Evolutionary conservation across 495 filamentous ascomycete species (phyloP).

Genomic region (Daldinia childiae): DNA sequence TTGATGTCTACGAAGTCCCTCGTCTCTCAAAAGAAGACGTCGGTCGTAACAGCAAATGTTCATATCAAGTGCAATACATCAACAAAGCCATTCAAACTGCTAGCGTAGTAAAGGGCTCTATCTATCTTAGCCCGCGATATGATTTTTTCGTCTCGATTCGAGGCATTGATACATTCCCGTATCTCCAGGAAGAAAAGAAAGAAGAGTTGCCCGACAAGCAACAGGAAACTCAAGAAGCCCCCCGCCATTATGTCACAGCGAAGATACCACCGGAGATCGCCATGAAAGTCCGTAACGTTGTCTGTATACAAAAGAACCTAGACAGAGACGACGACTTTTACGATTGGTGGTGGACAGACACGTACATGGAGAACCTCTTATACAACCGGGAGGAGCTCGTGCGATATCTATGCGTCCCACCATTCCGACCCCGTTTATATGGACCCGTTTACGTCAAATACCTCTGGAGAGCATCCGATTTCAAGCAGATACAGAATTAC

Average conservation of each 20-base stretch:
- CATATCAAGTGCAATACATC: constrained; percentile 1
- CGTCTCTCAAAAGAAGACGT: neutral
- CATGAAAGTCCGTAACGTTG: neutral
- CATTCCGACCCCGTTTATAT: neutral
- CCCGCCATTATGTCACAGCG: neutral
- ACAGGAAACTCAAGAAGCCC: neutral
- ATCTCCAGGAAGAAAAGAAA: neutral
- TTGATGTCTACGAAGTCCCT: constrained; percentile 6
- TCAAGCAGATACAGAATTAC: neutral
- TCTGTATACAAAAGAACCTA: neutral
- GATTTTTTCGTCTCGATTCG: neutral
- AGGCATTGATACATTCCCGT: neutral
- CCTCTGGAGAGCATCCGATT: neutral
- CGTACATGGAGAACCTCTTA: neutral
- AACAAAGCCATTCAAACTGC: neutral
- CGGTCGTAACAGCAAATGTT: neutral
- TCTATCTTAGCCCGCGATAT: constrained; percentile 14
- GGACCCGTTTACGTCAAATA: neutral
- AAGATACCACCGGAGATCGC: neutral
- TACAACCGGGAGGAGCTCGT: neutral
- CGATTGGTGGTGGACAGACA: neutral
- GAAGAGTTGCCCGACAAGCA: neutral
- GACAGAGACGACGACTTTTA: neutral
- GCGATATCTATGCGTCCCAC: neutral
- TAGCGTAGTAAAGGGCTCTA: neutral